Conservation (phyloP, 2,329 filamentous ascomycete genomes). For the Aureobasidium sp. region DNA sequence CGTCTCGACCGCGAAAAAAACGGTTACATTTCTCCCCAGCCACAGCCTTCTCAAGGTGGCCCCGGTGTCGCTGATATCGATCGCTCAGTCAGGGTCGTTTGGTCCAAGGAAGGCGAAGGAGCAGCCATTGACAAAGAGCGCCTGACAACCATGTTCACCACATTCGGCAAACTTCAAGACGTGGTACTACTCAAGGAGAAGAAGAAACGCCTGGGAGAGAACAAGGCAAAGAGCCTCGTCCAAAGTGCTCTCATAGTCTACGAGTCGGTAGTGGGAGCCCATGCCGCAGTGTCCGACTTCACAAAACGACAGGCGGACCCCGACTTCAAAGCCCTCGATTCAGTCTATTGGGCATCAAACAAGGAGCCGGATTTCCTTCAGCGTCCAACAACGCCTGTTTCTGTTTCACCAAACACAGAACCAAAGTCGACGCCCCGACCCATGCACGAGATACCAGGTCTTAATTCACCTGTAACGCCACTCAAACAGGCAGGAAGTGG, state of each 20-base stretch:
- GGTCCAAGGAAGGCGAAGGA: constrained; percentile 39
- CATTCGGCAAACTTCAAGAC: constrained; percentile 50
- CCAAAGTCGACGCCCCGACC: neutral
- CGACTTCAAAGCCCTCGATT: constrained; percentile 42
- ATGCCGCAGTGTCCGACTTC: constrained; percentile 46
- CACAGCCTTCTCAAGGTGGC: neutral
- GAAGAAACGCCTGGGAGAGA: constrained; percentile 37
- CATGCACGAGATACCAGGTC: neutral
- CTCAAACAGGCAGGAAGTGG: constrained; percentile 19
- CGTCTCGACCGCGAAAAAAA: constrained; percentile 33
- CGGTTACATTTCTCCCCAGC: neutral
- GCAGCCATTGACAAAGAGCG: constrained; percentile 38
- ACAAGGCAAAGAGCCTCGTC: constrained; percentile 42
- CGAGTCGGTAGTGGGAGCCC: constrained; percentile 47
- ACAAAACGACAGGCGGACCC: constrained; percentile 24
- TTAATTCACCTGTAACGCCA: constrained; percentile 24
- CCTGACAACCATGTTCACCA: constrained; percentile 39
- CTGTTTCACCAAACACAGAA: neutral
- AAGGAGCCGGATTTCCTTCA: constrained; percentile 39
- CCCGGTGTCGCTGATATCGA: constrained; percentile 44
- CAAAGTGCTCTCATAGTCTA: constrained; percentile 49
- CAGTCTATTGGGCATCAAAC: constrained; percentile 43
- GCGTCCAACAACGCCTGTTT: neutral
- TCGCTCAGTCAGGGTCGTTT: constrained; percentile 50
- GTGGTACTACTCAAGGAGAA: constrained; percentile 48